These are phyloP conservation scores for Chlorella sp. DNA, from an alignment of 139 green algal species.

Conservation along the genomic window DNA sequence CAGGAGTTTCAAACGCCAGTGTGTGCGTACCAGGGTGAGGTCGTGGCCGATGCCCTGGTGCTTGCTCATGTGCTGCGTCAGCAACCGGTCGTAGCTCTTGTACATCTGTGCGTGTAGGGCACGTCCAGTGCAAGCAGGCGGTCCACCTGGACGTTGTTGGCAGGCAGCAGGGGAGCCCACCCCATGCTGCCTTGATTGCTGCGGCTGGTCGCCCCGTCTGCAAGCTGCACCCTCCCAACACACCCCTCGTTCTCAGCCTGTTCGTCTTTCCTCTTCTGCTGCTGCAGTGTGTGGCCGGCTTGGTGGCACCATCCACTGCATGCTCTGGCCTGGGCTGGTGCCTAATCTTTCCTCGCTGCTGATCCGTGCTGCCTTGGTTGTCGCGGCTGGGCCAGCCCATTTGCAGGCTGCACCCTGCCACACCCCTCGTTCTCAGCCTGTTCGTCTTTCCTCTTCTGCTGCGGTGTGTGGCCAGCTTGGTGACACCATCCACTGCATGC, in stretches of 20 bases:
- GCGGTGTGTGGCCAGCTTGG: not conserved
- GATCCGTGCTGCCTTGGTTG: too few species aligned
- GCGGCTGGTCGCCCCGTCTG: too few species aligned
- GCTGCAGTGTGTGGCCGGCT: not conserved
- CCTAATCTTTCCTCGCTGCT: too few species aligned
- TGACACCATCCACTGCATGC: too few species aligned
- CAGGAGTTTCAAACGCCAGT: too few species aligned
- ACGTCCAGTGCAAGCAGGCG: not conserved
- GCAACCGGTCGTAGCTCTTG: constrained; percentile 13
- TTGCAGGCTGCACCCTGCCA: too few species aligned
- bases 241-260: not conserved
- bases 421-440: not conserved
- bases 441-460: not conserved
- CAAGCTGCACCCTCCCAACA: not conserved
- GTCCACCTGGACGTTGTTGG: too few species aligned
- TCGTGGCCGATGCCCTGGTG: constrained; percentile 24
- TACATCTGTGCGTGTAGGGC: constrained; percentile 17
- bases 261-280: not conserved
- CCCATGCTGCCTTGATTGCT: not conserved
- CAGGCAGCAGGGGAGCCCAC: not conserved
- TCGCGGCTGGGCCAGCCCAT: too few species aligned
- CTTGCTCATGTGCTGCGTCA: constrained; percentile 25
- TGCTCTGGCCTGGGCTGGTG: too few species aligned
- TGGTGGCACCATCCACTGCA: too few species aligned
- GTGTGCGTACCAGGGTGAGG: constrained; percentile 29